Evolutionary conservation across 164 flowering plant genomes (phyloP), one percentile per base, ranked within the genome.

Genomic region (Platanus orientalis): DNA sequence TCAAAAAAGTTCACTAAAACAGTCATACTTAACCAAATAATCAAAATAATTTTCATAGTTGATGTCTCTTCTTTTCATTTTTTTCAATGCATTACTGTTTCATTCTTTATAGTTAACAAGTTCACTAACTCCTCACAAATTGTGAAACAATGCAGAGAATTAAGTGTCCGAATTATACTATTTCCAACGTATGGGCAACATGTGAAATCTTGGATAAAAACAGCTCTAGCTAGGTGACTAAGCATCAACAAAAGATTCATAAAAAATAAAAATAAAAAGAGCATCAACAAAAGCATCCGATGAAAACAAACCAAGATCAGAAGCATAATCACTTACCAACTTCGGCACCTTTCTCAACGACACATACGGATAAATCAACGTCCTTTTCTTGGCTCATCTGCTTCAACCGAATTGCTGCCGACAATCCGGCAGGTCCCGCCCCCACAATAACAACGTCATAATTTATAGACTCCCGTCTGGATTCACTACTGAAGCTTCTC

Each of bases 401-500:
- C 81, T 94, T 94, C 77, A 94, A 76, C 53, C 93, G 67, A 39
- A 91, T 91, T 1, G 96, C 96, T 0, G 97, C 96, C 7, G 99
- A 86, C 50, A 94, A 73, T 0, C 99, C 97, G 23, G 97, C 97
- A 1, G 97, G 99, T 19, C 99, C 99, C 9, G 95, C 98, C 6
- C 98, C 98, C 29, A 94, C 97, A 49, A 94, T 81, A 16, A 94
- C 96, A 5, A 94, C 95, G 54, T 94, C 98, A 57, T 89, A 94
- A 32, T 78, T 73, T 32, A 94, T 70, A 2, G 82, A 77, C 57
- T 94, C 98, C 47, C 96, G 45, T 32, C 54, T 74, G 20, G 74
- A 24, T 60, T 73, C 92, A 63, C 73, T 76, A 57, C 85, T 49
- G 68, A 82, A 84, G 42, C 75, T 60, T 75, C 90, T 83, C 21